Conservation (phyloP, 768 basidiomycete species). For the Cytidiella melzeri region DNA sequence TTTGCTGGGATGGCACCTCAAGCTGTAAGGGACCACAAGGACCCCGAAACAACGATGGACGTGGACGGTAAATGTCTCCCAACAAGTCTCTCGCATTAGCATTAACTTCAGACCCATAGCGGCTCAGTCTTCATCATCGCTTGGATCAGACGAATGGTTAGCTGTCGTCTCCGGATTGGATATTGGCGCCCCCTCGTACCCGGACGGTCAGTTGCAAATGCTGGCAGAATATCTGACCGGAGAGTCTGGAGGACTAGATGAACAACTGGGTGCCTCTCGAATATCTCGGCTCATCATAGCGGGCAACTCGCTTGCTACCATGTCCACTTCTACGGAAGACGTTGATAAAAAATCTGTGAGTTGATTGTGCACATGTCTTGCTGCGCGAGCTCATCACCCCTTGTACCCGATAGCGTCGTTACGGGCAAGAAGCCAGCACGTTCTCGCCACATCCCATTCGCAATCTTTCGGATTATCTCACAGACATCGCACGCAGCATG, state of each 20-base stretch:
- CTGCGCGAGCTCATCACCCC: background rate
- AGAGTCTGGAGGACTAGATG: slow-evolving; percentile 67
- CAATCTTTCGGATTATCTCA: slow-evolving; percentile 60
- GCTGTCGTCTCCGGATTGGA: slow-evolving; percentile 83
- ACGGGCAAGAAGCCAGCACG: slow-evolving; percentile 54
- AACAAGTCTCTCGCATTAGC: background rate
- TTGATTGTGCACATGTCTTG: no score
- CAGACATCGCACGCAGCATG: slow-evolving; percentile 70
- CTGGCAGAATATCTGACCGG: slow-evolving; percentile 87
- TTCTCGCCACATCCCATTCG: slow-evolving; percentile 75
- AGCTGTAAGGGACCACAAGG: slow-evolving; percentile 20
- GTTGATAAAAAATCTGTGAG: slow-evolving; percentile 54
- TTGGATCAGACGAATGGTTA: slow-evolving; percentile 62
- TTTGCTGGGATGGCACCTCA: slow-evolving; percentile 79
- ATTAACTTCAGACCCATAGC: background rate
- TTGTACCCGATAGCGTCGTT: slow-evolving; percentile 44
- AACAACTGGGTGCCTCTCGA: slow-evolving; percentile 57
- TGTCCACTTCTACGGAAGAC: slow-evolving; percentile 25
- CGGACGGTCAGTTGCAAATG: slow-evolving; percentile 76
- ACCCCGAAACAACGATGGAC: slow-evolving; percentile 49
- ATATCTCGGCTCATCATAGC: slow-evolving; percentile 85
- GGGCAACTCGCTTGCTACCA: slow-evolving; percentile 76
- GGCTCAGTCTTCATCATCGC: background rate
- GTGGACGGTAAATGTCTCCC: slow-evolving; percentile 48
- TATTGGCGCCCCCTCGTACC: slow-evolving; percentile 54